phyloP scores from a whole-genome alignment of 345 rosid species.

The Salix arbutifolia region DNA sequence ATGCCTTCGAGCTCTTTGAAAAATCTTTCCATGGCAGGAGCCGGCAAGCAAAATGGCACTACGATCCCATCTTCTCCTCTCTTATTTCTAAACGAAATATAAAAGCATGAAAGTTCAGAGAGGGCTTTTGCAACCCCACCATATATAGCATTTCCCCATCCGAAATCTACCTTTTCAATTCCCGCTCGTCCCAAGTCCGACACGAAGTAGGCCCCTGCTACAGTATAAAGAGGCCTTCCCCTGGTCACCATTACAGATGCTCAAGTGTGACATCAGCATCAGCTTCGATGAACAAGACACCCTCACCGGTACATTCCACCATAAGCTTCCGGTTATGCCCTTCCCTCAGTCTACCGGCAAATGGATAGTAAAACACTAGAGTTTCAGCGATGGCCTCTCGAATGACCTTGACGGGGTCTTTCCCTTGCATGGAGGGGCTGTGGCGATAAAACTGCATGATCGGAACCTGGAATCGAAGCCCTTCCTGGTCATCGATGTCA shows the following conservation, averaged over 20 bases:
- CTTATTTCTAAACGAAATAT: not conserved
- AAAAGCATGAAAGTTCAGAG: not conserved
- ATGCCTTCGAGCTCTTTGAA: not conserved
- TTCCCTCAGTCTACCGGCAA: slow-evolving; percentile 10
- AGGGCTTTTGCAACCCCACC: slow-evolving; percentile 7
- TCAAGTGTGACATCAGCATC: too few relatives aligned
- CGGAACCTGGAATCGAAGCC: not conserved
- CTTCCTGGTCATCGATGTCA: slow-evolving; percentile 8
- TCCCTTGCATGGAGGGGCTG: not conserved
- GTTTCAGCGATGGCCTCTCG: not conserved
- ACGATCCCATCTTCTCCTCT: slow-evolving; percentile 17
- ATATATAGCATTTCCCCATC: slow-evolving; percentile 17
- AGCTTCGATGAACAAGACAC: too few relatives aligned
- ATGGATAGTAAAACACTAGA: slow-evolving; percentile 8
- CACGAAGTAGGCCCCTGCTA: not conserved
- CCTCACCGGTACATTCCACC: too few relatives aligned
- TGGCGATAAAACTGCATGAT: not conserved
- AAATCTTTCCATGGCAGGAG: slow-evolving; percentile 8
- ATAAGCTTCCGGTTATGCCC: not conserved
- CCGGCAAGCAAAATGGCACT: slow-evolving; percentile 10
- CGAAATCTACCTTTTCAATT: slow-evolving; percentile 16
- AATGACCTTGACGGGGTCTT: not conserved
- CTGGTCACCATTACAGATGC: slow-evolving; percentile 11
- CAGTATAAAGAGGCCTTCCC: not conserved
- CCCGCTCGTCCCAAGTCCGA: not conserved